Evolutionary conservation across 2,329 filamentous ascomycete species (phyloP).

Genomic region (Penicillium sp.): DNA sequence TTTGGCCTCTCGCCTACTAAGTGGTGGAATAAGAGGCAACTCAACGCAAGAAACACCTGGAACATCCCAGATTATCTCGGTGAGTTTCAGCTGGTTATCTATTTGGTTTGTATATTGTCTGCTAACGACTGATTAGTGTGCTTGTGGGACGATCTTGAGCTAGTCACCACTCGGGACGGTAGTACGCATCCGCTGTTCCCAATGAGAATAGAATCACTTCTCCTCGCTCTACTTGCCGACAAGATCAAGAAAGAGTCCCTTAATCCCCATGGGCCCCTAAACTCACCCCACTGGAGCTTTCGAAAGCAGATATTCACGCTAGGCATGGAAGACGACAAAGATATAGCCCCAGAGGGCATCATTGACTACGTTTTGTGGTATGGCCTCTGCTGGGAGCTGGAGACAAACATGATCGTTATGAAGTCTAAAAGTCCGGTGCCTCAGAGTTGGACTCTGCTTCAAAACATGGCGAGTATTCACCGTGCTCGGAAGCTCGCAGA

Average conservation of each 20-base stretch:
- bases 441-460: background rate
- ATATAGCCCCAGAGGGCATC: background rate
- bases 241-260: background rate
- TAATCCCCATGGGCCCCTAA: background rate
- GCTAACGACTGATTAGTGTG: background rate
- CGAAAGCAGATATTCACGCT: background rate
- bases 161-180: background rate
- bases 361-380: conserved; percentile 1
- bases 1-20: background rate
- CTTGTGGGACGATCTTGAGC: background rate
- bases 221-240: background rate
- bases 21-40: background rate
- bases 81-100: background rate
- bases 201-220: conserved; percentile 1
- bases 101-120: background rate
- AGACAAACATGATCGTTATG: background rate
- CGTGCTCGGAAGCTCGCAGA: background rate
- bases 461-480: background rate
- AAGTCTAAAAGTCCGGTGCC: background rate
- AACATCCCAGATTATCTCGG: background rate
- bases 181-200: background rate
- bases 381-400: background rate
- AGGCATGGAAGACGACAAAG: background rate
- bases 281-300: background rate
- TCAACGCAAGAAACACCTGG: background rate